phyloP scores from a whole-genome alignment of 768 basidiomycete species.

The Dendrothele bispora region DNA sequence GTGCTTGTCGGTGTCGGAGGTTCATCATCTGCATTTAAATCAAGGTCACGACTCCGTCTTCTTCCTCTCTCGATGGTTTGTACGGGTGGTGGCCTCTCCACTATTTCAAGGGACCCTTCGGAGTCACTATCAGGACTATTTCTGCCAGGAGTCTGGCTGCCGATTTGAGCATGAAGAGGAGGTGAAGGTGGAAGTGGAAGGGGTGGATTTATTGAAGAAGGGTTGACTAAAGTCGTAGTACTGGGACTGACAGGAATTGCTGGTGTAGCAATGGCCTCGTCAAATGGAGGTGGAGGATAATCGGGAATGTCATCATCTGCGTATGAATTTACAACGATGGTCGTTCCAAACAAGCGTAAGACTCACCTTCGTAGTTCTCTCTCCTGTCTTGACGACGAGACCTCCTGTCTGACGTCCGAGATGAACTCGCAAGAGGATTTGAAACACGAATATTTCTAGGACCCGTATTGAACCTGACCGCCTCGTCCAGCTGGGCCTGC shows the following conservation, averaged over 20 bases:
- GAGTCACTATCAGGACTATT: constrained; percentile 39
- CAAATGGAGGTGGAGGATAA: constrained; percentile 76
- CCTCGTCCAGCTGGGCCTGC: neutral
- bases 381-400: neutral
- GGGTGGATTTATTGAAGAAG: constrained; percentile 11
- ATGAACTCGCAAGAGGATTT: neutral
- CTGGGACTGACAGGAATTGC: constrained; percentile 39
- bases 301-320: constrained; percentile 53
- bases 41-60: constrained; percentile 29
- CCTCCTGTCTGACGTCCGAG: neutral
- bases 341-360: constrained; percentile 28
- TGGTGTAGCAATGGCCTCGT: constrained; percentile 60
- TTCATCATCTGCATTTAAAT: constrained; percentile 28
- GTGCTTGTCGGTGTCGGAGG: constrained; percentile 10
- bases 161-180: constrained; percentile 7
- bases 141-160: constrained; percentile 11
- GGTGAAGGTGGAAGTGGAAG: constrained; percentile 11
- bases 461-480: neutral
- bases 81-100: too few relatives aligned
- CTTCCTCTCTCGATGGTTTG: too few relatives aligned
- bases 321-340: too few relatives aligned
- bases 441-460: neutral
- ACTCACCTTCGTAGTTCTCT: neutral
- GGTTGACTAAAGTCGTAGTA: constrained; percentile 34
- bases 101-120: constrained; percentile 54